Base-by-base conservation (phyloP, 768 basidiomycete species). In the Jaapia argillacea region DNA sequence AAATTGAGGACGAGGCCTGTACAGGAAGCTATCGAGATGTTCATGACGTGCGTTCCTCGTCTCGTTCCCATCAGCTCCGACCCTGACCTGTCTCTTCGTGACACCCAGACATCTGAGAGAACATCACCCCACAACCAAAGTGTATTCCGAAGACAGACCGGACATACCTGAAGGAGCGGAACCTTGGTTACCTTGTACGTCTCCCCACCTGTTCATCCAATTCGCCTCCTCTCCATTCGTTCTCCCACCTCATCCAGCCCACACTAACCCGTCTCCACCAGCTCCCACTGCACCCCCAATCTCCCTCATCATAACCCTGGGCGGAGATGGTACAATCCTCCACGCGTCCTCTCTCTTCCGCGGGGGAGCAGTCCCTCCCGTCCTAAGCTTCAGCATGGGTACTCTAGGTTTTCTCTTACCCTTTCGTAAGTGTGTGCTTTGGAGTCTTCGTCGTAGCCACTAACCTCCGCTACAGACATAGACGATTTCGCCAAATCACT, bases 321-420 rank as follows among this genome's bases (percentile, higher is more conserved):
- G 93, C 36, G 93, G 93, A 25, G 93, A 97, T 56, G 93, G 93
- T 6, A 96, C 93, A 4, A 92, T 96, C 40, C 71, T 97, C 1
- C 91, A 93, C 56, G 88, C 90, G 0, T 92, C 92, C 1, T 89
- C 89, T 5, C 65, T 97, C 6, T 97, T 97, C 61, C 85, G 81
- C 51, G 68, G 77, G 3, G 89, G 85, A n/a, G 85, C 86, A 18
- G 91, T 96, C 5, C 93, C 93, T 4, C 93, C 93, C 0, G 91
- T 83, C 0, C 57, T 93, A 18, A 89, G 87, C 54, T 89, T 93
- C 61, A 88, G 84, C 0, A 84, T 91, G 85, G 93, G 93, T 5
- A 92, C 88, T 6, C 70, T 97, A 0, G 93, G 93, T 3, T 97
- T 97, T 62, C 66, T 97, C 4, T 70, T 96, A 18, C 93, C 93